Base-by-base conservation (phyloP, 2,329 filamentous ascomycete species). In the Epichloe hybrida region DNA sequence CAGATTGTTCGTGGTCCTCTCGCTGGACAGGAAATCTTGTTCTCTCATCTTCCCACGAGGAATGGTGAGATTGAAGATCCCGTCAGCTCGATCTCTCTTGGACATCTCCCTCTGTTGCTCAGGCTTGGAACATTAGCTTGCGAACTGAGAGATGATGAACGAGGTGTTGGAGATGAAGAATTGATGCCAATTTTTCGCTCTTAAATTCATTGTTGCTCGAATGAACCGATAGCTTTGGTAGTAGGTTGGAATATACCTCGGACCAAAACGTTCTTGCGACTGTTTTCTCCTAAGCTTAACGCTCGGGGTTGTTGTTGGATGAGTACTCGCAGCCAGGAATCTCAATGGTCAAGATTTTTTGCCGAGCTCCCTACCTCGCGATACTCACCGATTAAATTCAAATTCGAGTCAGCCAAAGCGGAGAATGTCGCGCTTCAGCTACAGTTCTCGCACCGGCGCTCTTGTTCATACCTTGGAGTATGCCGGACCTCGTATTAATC, bases 361-460 rank as follows among this genome's bases (percentile, higher is more conserved):
- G n/a, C 27, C 46, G 37, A 46, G 45, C 43, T 31, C 35, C 11
- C 31, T 40, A 46, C 47, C 42, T 40, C 48, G 50, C 48, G 45
- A 40, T 50, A 71, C 79, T 88, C 86, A 88, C 82, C 73, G 82
- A 88, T 85, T 60, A 90, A 91, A 89, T 74, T 56, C 57, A 86
- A 48, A 82, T 62, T 86, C 85, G 87, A 90, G 86, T 90, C 75
- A 81, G 79, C 80, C 84, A 86, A 79, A 80, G 81, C 76, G 73
- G 84, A 90, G 86, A 93, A 93, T 91, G 86, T 83, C 81, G 87
- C 86, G 73, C 76, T 83, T 75, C 79, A 83, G 85, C 86, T 84
- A 85, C 88, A 95, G 74, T 94, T 94, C 88, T 89, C 81, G 78
- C 82, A 82, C 82, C 81, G 84, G 86, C 86, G 85, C 81, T 83